phyloP scores from a whole-genome alignment of 1,139 yeast species.

The Blastobotrys malaysiensis region DNA sequence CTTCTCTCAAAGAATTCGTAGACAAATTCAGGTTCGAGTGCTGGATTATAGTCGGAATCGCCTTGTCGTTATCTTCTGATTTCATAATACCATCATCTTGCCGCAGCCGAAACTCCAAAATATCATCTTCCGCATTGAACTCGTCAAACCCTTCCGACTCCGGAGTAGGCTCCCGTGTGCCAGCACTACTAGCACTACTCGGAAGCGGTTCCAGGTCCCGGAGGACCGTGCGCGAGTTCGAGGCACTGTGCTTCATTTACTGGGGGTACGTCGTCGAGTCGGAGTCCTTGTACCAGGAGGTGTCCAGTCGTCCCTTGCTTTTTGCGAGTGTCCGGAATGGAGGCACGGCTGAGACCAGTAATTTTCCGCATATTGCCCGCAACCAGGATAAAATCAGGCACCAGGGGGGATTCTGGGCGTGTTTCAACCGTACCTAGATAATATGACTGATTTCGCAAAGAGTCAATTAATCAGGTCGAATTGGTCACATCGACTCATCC shows the following conservation, averaged over 20 bases:
- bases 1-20: background rate
- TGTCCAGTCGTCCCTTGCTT: background rate
- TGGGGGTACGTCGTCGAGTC: background rate
- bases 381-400: too few relatives aligned
- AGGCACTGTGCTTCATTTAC: background rate
- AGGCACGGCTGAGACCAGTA: background rate
- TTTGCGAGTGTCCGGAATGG: background rate
- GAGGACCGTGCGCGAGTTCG: background rate
- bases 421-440: too few relatives aligned
- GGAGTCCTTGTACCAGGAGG: background rate
- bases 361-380: background rate
- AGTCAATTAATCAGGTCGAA: too few relatives aligned
- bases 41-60: conserved; percentile 4
- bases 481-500: too few relatives aligned
- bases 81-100: conserved; percentile 20
- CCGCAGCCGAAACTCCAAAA: conserved; percentile 26
- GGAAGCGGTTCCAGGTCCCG: background rate
- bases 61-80: conserved; percentile 3
- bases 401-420: too few relatives aligned
- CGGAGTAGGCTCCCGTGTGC: background rate
- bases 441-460: too few relatives aligned
- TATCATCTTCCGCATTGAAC: conserved; percentile 24
- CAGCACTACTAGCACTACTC: background rate
- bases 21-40: background rate
- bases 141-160: conserved; percentile 5